Base-by-base conservation (phyloP, 2,329 filamentous ascomycete species). In the Aureobasidium sp. region DNA sequence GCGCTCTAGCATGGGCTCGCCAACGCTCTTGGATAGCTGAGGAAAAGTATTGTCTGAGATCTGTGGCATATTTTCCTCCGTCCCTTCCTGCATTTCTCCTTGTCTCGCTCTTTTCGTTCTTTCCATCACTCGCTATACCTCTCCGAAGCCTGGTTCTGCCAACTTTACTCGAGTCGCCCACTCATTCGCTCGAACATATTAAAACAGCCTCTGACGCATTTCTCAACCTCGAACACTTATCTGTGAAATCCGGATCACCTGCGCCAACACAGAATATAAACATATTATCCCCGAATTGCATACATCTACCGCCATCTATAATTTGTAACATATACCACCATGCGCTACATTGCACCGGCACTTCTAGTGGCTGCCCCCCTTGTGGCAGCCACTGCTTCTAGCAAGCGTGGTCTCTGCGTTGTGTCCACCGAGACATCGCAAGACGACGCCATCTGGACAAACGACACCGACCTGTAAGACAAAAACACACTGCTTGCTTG, bases 371-470 rank as follows among this genome's bases (percentile, higher is more conserved):
- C 55, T 45, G 60, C 64, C 5, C 55, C 62, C 22, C 53, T 61
- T 20, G 49, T 62, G 44, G 48, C 65, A 25, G 62, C 37, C 47
- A 67, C 20, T 64, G 68, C 77, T 36, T 80, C 81, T 6, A 69
- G 78, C 17, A 92, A 92, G 74, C 87, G 90, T 67, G 89, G 89
- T 31, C 86, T 94, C 58, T 82, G 85, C 69, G 89, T 86, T 73
- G 63, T 64, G 34, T 80, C 84, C 7, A 82, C 84, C 63, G 65
- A 75, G 5, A 71, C 81, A 0, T 79, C 84, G 0, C 63, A 77
- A 17, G 89, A 93, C 74, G 84, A 90, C 75, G 71, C 79, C 51
- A 78, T 88, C 68, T 92, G 88, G 87, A 76, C 79, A 12, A 53
- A 76, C 6, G 79, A 78, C 41, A 83, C 82, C 20, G 82, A 85